Evolutionary conservation across 148 eudicot species (phyloP).

Genomic region (Rhododendron simsii): DNA sequence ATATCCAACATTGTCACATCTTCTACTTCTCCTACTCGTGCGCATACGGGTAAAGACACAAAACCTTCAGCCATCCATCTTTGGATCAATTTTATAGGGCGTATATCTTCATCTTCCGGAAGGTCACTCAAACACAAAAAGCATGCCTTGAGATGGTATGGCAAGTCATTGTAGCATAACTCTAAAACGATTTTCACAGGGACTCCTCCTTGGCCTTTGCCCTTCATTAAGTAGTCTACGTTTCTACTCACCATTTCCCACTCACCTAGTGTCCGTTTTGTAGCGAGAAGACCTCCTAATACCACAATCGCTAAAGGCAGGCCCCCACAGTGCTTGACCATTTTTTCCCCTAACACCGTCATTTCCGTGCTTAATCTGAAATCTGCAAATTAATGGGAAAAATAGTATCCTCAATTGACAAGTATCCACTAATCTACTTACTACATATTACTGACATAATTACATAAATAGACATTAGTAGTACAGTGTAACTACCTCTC

Average conservation of each 20-base stretch:
- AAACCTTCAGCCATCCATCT: not conserved
- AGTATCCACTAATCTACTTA: too few relatives aligned
- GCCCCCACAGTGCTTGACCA: slow-evolving; percentile 17
- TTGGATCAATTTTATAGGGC: not conserved
- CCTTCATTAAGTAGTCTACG: too few relatives aligned
- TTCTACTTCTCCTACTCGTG: not conserved
- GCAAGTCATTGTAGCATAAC: not conserved
- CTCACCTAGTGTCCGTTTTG: too few relatives aligned
- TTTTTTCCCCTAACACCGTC: not conserved
- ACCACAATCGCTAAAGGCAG: slow-evolving; percentile 9
- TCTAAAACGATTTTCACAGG: too few relatives aligned
- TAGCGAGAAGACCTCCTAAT: slow-evolving; percentile 12
- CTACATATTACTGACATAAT: too few relatives aligned
- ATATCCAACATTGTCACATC: slow-evolving; percentile 10
- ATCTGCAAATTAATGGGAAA: not conserved
- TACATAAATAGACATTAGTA: too few relatives aligned
- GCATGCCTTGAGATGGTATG: slow-evolving; percentile 22
- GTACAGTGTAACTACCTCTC: too few relatives aligned
- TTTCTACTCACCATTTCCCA: too few relatives aligned
- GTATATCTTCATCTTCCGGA: slow-evolving; percentile 20
- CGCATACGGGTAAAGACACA: not conserved
- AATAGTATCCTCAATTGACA: not conserved
- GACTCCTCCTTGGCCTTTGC: too few relatives aligned
- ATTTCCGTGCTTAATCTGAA: not conserved
- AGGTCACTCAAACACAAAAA: slow-evolving; percentile 26